Evolutionary conservation across 495 filamentous ascomycete genomes (phyloP).

Genomic region (Penicillium simplicissimum): DNA sequence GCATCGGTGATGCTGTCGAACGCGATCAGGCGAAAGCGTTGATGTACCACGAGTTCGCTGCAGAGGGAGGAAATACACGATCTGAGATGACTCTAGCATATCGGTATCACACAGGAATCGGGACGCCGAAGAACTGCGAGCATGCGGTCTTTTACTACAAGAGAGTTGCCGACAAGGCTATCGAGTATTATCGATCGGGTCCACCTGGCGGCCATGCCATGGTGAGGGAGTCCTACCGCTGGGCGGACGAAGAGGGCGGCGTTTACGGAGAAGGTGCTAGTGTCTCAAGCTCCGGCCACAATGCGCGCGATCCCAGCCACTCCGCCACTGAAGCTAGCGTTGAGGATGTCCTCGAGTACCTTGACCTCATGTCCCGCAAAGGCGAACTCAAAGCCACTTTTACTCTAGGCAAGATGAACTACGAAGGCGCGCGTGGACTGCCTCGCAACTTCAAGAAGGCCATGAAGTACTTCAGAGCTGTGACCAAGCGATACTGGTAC

Average conservation of each 20-base stretch:
- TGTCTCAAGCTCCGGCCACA: conserved; percentile 83
- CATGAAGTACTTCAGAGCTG: conserved; percentile 76
- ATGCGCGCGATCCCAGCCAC: conserved; percentile 69
- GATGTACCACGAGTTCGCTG: conserved; percentile 93
- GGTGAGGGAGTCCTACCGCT: conserved; percentile 70
- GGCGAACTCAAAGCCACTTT: conserved; percentile 92
- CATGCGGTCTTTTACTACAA: conserved; percentile 86
- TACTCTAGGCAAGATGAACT: conserved; percentile 83
- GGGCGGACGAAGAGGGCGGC: conserved; percentile 85
- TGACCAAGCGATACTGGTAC: conserved; percentile 86
- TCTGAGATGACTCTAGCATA: conserved; percentile 95
- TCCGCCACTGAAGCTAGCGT: conserved; percentile 78
- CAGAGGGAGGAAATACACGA: conserved; percentile 75
- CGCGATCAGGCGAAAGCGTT: conserved; percentile 90
- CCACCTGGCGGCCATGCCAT: conserved; percentile 87
- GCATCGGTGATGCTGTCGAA: conserved; percentile 78
- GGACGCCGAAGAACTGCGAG: conserved; percentile 81
- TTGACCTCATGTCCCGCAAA: conserved; percentile 91
- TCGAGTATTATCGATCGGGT: conserved; percentile 79
- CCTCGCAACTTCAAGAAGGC: conserved; percentile 72
- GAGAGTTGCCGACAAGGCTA: conserved; percentile 89
- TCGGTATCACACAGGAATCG: conserved; percentile 83
- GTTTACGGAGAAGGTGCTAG: conserved; percentile 96
- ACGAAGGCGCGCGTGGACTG: conserved; percentile 79
- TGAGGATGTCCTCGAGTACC: conserved; percentile 92